Evolutionary conservation across 2,329 filamentous ascomycete genomes (phyloP).

Genomic region (Plenodomus biglobosus): DNA sequence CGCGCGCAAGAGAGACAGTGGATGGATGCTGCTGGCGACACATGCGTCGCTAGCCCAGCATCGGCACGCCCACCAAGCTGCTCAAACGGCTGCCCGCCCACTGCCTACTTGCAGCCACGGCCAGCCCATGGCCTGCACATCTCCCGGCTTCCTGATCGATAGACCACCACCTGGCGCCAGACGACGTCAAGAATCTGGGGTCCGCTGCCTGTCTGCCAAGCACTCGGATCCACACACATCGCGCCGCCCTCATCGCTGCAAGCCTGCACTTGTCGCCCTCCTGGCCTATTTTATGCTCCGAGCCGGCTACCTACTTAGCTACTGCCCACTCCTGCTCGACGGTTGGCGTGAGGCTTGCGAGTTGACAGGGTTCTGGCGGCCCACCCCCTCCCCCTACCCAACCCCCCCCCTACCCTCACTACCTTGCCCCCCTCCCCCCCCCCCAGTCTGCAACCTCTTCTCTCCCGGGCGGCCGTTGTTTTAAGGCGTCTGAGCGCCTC

Average conservation of each 20-base stretch:
- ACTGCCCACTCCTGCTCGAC: constrained; percentile 8
- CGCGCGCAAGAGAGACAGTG: too few species aligned
- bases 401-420: constrained; percentile 13
- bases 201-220: constrained; percentile 23
- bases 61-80: too few species aligned
- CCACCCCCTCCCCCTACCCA: constrained; percentile 10
- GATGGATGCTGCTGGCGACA: too few species aligned
- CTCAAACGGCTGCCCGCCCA: too few species aligned
- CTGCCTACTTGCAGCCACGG: too few species aligned
- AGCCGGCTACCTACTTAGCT: constrained; percentile 15
- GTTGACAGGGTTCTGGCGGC: constrained; percentile 29
- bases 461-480: constrained; percentile 34
- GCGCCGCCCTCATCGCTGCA: constrained; percentile 18
- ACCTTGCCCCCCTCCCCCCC: background rate
- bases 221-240: constrained; percentile 31
- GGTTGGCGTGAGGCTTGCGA: constrained; percentile 39
- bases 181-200: constrained; percentile 17
- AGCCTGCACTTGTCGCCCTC: constrained; percentile 13
- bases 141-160: too few species aligned
- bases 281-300: constrained; percentile 33
- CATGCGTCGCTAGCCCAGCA: too few species aligned
- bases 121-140: too few species aligned
- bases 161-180: too few species aligned
- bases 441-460: constrained; percentile 28
- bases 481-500: constrained; percentile 39